Evolutionary conservation across 352 stramenopile species (phyloP).

Genomic region (Plasmopara viticola): DNA sequence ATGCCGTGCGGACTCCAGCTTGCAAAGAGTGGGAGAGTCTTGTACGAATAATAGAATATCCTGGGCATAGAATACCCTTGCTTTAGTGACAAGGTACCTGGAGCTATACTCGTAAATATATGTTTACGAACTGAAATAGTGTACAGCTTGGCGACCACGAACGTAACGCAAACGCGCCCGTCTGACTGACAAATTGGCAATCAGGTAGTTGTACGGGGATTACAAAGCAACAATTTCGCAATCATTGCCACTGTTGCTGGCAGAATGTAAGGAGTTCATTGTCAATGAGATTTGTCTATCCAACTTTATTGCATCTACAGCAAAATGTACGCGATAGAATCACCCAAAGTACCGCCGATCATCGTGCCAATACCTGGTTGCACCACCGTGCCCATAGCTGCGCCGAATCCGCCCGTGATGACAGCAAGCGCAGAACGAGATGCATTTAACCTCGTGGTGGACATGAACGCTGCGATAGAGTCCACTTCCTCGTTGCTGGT

Average conservation of each 20-base stretch:
- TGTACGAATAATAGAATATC: conserved; percentile 9
- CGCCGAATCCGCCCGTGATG: conserved; percentile 60
- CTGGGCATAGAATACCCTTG: conserved; percentile 6
- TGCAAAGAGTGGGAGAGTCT: conserved; percentile 13
- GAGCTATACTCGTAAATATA: not conserved
- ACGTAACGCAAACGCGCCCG: not conserved
- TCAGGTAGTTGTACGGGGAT: too few species aligned
- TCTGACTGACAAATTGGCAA: not conserved
- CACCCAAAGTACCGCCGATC: conserved; percentile 67
- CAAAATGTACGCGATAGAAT: conserved; percentile 75
- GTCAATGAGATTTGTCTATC: not conserved
- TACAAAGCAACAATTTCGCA: too few species aligned
- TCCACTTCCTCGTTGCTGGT: conserved; percentile 31
- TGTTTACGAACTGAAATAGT: not conserved
- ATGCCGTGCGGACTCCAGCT: conserved; percentile 10
- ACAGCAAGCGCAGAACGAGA: conserved; percentile 57
- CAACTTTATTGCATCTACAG: conserved; percentile 23
- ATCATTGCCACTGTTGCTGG: too few species aligned
- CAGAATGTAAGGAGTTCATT: not conserved
- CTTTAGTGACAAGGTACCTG: conserved; percentile 8
- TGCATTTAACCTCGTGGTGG: conserved; percentile 50
- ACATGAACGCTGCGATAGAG: conserved; percentile 33
- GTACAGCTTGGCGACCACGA: not conserved
- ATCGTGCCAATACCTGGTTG: conserved; percentile 71
- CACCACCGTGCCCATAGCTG: conserved; percentile 62